Percentiles rank a stretch among this genome's conserved stretches.
These are phyloP conservation scores for Talaromyces thailandensis DNA, from an alignment of 495 filamentous ascomycete genomes.

Conservation along the genomic window DNA sequence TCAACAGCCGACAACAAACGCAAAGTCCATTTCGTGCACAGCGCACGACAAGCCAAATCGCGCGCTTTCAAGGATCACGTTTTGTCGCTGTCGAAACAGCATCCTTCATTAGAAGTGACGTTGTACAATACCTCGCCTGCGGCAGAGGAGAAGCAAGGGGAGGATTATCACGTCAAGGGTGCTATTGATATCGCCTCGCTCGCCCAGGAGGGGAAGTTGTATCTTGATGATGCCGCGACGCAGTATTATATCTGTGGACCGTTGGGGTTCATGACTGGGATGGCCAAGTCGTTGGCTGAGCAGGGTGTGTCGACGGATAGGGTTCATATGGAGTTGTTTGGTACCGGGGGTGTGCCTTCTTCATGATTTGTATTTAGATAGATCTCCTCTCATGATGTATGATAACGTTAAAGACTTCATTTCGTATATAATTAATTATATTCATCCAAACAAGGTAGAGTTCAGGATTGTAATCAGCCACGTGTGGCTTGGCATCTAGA, in stretches of 20 bases:
- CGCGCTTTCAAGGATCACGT: constrained; percentile 46
- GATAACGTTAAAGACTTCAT: background rate
- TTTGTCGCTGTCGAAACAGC: constrained; percentile 26
- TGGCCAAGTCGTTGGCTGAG: constrained; percentile 34
- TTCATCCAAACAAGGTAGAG: no score
- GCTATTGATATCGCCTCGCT: background rate
- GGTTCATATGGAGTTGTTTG: constrained; percentile 60
- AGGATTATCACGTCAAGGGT: constrained; percentile 3
- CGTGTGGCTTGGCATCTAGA: background rate
- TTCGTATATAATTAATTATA: background rate
- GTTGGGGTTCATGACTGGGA: constrained; percentile 53
- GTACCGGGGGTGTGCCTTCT: constrained; percentile 40
- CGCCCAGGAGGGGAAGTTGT: background rate
- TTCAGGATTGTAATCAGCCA: background rate
- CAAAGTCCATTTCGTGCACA: constrained; percentile 39
- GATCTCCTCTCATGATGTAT: background rate
- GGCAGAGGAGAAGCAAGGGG: constrained; percentile 1
- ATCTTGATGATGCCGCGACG: constrained; percentile 32
- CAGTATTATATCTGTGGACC: constrained; percentile 68
- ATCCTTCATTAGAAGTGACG: constrained; percentile 28
- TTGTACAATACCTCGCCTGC: constrained; percentile 25
- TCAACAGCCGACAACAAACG: constrained; percentile 23
- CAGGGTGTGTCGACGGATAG: constrained; percentile 44
- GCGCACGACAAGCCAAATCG: constrained; percentile 5
- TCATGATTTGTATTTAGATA: background rate